Percentiles rank a stretch among this genome's conserved stretches.
phyloP scores from a whole-genome alignment of 169 alveolate genomes.

The Eimeria maxima region DNA sequence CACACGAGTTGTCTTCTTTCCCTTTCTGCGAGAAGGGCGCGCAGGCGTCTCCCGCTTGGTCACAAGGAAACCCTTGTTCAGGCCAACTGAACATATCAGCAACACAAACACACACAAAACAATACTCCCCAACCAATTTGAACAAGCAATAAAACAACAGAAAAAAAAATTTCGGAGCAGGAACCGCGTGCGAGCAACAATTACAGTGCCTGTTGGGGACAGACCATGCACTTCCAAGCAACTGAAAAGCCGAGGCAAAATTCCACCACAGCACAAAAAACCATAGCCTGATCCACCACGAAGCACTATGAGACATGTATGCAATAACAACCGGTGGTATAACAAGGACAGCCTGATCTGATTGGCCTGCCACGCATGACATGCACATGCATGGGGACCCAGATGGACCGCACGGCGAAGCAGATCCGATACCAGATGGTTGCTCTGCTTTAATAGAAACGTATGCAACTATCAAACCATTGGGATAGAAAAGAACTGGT shows the following conservation, averaged over 20 bases:
- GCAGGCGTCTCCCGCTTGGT: conserved; percentile 83
- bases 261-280: no score
- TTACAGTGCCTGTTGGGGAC: no score
- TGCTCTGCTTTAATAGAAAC: not conserved
- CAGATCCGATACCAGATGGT: not conserved
- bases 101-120: not conserved
- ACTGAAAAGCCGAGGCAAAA: no score
- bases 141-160: not conserved
- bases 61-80: conserved; percentile 86
- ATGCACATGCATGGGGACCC: not conserved
- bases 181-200: not conserved
- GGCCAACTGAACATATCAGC: conserved; percentile 80
- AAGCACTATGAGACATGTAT: no score
- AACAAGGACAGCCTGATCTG: no score
- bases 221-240: no score
- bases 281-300: no score
- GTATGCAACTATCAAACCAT: not conserved
- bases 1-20: conserved; percentile 78
- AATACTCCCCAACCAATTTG: not conserved
- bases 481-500: not conserved
- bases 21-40: conserved; percentile 84
- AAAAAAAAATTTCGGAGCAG: not conserved
- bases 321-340: no score
- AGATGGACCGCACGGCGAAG: not conserved
- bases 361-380: not conserved